phyloP scores from a whole-genome alignment of 495 filamentous ascomycete species.

The Penicillium antarcticum region DNA sequence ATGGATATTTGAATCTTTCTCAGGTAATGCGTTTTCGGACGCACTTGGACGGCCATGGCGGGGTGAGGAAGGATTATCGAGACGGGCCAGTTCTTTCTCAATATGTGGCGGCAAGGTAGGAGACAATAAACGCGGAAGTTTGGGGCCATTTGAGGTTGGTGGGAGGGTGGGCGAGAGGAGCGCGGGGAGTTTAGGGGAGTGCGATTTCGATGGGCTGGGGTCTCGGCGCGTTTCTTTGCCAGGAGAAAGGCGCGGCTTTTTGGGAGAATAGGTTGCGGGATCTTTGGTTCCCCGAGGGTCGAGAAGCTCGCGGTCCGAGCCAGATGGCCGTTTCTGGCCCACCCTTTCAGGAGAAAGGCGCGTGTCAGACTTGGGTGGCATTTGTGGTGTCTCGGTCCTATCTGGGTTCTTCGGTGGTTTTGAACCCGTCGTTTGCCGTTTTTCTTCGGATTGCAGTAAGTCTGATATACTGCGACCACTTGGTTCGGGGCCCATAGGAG shows the following conservation, averaged over 20 bases:
- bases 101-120: conserved; percentile 48
- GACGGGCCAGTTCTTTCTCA: conserved; percentile 43
- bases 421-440: conserved; percentile 16
- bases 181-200: conserved; percentile 29
- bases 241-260: conserved; percentile 31
- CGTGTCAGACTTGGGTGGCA: conserved; percentile 8
- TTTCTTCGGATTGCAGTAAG: conserved; percentile 14
- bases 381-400: background rate
- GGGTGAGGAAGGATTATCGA: conserved; percentile 23
- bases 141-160: conserved; percentile 30
- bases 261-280: conserved; percentile 23
- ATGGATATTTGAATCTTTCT: conserved; percentile 8
- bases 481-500: conserved; percentile 20
- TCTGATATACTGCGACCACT: conserved; percentile 13
- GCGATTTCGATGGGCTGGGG: conserved; percentile 18
- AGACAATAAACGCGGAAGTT: conserved; percentile 39
- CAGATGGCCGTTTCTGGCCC: conserved; percentile 35
- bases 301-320: conserved; percentile 18
- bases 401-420: conserved; percentile 16
- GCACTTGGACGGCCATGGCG: conserved; percentile 8
- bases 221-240: conserved; percentile 20
- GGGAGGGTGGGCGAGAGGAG: conserved; percentile 44
- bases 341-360: conserved; percentile 15
- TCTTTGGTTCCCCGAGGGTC: conserved; percentile 10
- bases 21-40: background rate